These are phyloP conservation scores for Rhizopogon rudus DNA, from an alignment of 768 basidiomycete genomes.

Conservation along the genomic window DNA sequence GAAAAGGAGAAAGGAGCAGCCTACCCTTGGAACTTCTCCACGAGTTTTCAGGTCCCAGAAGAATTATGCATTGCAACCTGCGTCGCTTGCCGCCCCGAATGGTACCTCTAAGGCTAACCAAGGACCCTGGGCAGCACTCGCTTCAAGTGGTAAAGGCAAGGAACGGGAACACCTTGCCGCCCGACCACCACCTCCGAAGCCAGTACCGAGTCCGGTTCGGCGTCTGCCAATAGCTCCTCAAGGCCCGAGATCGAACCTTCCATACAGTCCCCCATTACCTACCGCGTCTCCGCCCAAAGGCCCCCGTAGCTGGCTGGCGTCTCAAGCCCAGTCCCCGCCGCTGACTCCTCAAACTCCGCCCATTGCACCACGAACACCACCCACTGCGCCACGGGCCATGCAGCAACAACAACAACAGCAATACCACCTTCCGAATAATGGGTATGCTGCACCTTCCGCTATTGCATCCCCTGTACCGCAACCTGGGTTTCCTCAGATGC, in stretches of 20 bases:
- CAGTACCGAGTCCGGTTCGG: background rate
- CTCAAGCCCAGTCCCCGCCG: background rate
- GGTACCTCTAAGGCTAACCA: background rate
- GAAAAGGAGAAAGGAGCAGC: conserved; percentile 6
- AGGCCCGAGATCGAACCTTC: background rate
- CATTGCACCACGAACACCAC: background rate
- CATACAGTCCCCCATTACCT: background rate
- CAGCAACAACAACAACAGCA: background rate
- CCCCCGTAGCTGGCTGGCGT: background rate
- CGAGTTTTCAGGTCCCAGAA: background rate
- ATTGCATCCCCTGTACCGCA: background rate
- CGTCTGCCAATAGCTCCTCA: background rate
- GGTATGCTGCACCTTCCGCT: background rate
- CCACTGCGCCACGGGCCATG: background rate
- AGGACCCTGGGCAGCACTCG: background rate
- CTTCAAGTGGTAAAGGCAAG: conserved; percentile 1
- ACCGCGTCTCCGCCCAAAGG: background rate
- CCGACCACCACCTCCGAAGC: background rate
- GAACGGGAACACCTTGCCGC: background rate
- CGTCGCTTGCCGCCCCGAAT: background rate
- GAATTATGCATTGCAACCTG: background rate
- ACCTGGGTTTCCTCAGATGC: background rate
- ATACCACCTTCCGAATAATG: background rate
- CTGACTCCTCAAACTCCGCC: background rate
- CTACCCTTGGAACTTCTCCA: background rate